These are phyloP conservation scores for Paecilomyces niveus DNA, from an alignment of 2,329 filamentous ascomycete species.

Conservation along the genomic window DNA sequence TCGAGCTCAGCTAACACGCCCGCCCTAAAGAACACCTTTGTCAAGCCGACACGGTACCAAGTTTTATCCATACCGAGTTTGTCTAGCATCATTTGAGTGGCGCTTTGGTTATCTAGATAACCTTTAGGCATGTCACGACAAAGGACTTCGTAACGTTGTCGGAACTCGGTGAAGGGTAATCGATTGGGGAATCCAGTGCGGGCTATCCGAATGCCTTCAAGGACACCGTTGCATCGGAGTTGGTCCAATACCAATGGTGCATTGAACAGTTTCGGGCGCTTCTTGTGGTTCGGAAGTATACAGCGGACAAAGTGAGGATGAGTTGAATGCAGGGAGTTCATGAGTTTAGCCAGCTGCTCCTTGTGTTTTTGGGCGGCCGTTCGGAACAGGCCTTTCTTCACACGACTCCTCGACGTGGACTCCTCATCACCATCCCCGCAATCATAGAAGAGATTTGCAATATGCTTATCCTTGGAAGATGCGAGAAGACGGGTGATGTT, in stretches of 20 bases:
- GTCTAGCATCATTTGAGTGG: slow-evolving; percentile 78
- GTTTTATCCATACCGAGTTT: slow-evolving; percentile 78
- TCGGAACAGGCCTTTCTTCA: slow-evolving; percentile 95
- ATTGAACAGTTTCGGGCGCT: slow-evolving; percentile 86
- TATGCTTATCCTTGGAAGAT: slow-evolving; percentile 71
- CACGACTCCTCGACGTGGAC: slow-evolving; percentile 61
- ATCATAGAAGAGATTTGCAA: slow-evolving; percentile 79
- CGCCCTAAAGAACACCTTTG: slow-evolving; percentile 96
- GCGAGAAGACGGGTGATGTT: slow-evolving; percentile 88
- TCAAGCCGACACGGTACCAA: slow-evolving; percentile 87
- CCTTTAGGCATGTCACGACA: slow-evolving; percentile 82
- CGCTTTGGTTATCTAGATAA: slow-evolving; percentile 83
- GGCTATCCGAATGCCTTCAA: slow-evolving; percentile 97
- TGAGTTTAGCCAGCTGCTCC: slow-evolving; percentile 93
- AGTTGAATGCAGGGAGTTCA: slow-evolving; percentile 88
- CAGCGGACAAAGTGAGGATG: slow-evolving; percentile 98
- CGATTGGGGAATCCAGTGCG: slow-evolving; percentile 95
- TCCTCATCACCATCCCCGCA: slow-evolving; percentile 79
- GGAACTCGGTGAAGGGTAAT: slow-evolving; percentile 85
- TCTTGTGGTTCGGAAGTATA: slow-evolving; percentile 97
- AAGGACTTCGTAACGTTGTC: slow-evolving; percentile 90
- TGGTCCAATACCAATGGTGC: slow-evolving; percentile 92
- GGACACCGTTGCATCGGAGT: slow-evolving; percentile 94
- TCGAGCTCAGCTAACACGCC: slow-evolving; percentile 94
- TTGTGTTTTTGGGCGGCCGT: slow-evolving; percentile 97